Percentiles rank a stretch among this genome's conserved stretches.
phyloP scores from a whole-genome alignment of 257 asterid species.

The Primulina tabacum region DNA sequence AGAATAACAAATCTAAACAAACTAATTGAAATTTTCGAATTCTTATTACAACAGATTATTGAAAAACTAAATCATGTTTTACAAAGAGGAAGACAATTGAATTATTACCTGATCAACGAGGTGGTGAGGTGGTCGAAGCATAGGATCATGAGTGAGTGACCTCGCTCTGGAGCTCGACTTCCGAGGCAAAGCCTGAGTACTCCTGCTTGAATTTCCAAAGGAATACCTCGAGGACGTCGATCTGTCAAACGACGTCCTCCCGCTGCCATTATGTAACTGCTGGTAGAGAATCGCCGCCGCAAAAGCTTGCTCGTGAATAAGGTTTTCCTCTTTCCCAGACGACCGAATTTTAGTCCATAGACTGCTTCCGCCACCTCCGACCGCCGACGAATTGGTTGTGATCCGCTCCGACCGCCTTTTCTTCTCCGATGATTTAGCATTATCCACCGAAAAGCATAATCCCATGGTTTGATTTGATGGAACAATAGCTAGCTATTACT shows the following conservation, averaged over 20 bases:
- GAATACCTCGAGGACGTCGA: slow-evolving; percentile 32
- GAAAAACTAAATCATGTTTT: no score
- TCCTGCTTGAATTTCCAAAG: slow-evolving; percentile 49
- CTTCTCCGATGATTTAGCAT: slow-evolving; percentile 42
- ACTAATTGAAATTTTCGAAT: no score
- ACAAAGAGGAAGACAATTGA: no score
- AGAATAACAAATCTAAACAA: no score
- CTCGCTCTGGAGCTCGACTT: not conserved
- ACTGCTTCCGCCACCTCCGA: slow-evolving; percentile 49
- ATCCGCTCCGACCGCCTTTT: slow-evolving; percentile 51
- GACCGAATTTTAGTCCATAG: slow-evolving; percentile 45
- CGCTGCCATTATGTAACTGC: slow-evolving; percentile 67
- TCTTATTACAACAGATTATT: no score
- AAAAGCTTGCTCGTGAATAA: slow-evolving; percentile 74
- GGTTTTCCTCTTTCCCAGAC: slow-evolving; percentile 42
- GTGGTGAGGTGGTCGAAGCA: no score
- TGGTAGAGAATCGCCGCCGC: slow-evolving; percentile 92
- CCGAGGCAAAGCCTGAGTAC: slow-evolving; percentile 59
- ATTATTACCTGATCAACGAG: no score
- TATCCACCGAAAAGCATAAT: slow-evolving; percentile 61
- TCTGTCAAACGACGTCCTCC: slow-evolving; percentile 59
- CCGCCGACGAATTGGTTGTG: slow-evolving; percentile 38
- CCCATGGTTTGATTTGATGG: slow-evolving; percentile 53
- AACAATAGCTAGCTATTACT: not conserved
- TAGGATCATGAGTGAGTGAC: slow-evolving; percentile 38